Base-by-base conservation (phyloP, 2,329 filamentous ascomycete species). In the Xylariaceae sp. region DNA sequence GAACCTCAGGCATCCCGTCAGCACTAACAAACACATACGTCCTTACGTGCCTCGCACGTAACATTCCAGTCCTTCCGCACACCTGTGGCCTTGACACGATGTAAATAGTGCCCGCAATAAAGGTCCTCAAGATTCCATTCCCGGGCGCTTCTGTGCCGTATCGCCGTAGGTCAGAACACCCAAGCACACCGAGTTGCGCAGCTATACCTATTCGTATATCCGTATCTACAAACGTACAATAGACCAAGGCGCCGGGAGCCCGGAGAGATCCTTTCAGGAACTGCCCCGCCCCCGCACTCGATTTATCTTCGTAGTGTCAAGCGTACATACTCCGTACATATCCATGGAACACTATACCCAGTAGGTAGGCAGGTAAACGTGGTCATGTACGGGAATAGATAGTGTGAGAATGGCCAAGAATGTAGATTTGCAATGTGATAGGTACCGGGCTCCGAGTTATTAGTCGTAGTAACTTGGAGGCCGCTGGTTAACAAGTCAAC, bases 61-160 rank as follows among this genome's bases (percentile, higher is more conserved):
- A 49, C 58, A 63, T 63, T 63, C 58, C 61, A 63, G 61, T 58
- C 61, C 45, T 30, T 30, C 23, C 23, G 23, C 4, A 30, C 23
- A 30, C 23, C 23, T 30, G 5, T 5, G 23, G 23, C 23, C 23
- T 30, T 30, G 23, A 30, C 23, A 30, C 23, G 23, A 30, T 30
- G 23, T 30, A 30, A 30, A 30, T 30, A 30, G 23, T 30, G 23
- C 5, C 23, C 23, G 23, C 23, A 30, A 30, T 30, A 53, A 55
- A 51, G 53, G 44, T 30, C 44, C 35, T 42, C n/a, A 15, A 42
- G 10, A 39, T 39, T 39, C 37, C 37, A 39, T 7, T 39, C 10
- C 37, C 37, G 10, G 37, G 37, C 17, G 17, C 17, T 18, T 18
- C 17, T 18, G 17, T 18, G 17, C 17, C 17, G 17, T 18, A 18